phyloP scores from a whole-genome alignment of 2,329 filamentous ascomycete genomes.

The Aspergillus versicolor region DNA sequence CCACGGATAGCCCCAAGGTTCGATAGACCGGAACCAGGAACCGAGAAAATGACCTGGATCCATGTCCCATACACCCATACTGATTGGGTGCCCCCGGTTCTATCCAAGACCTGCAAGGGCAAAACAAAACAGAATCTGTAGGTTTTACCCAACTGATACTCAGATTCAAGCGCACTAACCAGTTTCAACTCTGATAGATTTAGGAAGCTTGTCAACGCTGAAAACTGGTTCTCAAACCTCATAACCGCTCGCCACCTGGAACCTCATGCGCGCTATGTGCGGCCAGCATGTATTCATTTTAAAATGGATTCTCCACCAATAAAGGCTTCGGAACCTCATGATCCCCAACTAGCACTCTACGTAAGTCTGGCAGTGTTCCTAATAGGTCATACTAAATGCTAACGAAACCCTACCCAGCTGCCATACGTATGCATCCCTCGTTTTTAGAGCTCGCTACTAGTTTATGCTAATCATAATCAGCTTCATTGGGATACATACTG shows the following conservation, averaged over 20 bases:
- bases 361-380: slow-evolving; percentile 18
- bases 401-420: slow-evolving; percentile 15
- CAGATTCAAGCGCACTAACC: neutral
- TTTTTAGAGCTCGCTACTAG: rapidly evolving
- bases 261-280: slow-evolving; percentile 41
- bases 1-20: slow-evolving; percentile 30
- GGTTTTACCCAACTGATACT: neutral
- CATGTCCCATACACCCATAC: slow-evolving; percentile 35
- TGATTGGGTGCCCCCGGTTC: slow-evolving; percentile 22
- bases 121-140: slow-evolving; percentile 26
- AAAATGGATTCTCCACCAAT: slow-evolving; percentile 23
- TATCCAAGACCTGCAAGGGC: slow-evolving; percentile 21
- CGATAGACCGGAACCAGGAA: slow-evolving; percentile 33
- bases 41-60: slow-evolving; percentile 36
- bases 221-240: slow-evolving; percentile 39
- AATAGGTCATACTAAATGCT: neutral
- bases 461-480: slow-evolving; percentile 25
- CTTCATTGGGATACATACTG: slow-evolving; percentile 66
- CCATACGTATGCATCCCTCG: slow-evolving; percentile 27
- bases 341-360: slow-evolving; percentile 31
- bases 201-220: slow-evolving; percentile 32
- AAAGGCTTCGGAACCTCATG: slow-evolving; percentile 13
- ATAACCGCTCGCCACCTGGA: slow-evolving; percentile 39
- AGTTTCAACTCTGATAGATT: slow-evolving; percentile 28
- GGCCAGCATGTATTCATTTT: slow-evolving; percentile 35